These are phyloP conservation scores for Vaccinium darrowii DNA, from an alignment of 148 eudicot species.

Conservation along the genomic window DNA sequence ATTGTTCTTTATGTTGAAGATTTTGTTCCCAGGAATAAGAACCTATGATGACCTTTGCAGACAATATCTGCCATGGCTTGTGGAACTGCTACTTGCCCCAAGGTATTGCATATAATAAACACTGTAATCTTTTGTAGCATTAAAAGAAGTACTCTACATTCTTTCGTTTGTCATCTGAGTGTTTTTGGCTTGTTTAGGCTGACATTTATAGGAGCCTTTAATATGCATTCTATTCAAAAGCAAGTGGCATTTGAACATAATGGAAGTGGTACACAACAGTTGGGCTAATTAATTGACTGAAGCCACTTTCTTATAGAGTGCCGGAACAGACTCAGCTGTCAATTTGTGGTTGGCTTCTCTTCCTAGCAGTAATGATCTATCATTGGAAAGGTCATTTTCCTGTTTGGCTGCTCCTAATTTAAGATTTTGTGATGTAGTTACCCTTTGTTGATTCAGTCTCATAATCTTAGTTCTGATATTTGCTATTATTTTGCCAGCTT, in stretches of 20 bases:
- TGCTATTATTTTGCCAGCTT: slow-evolving; percentile 37
- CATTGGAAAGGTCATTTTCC: slow-evolving; percentile 54
- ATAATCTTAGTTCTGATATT: slow-evolving; percentile 2
- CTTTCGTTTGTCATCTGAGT: neutral
- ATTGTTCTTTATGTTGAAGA: neutral
- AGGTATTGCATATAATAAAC: slow-evolving; percentile 34
- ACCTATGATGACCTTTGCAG: slow-evolving; percentile 34
- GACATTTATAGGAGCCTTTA: slow-evolving; percentile 12
- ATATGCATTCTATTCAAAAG: neutral
- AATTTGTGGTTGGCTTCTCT: slow-evolving; percentile 77
- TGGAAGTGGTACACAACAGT: neutral
- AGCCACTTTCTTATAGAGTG: slow-evolving; percentile 55
- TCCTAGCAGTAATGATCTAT: slow-evolving; percentile 33
- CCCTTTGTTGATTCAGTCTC: neutral
- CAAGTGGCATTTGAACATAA: neutral
- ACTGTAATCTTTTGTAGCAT: neutral
- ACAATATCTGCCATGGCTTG: slow-evolving; percentile 99
- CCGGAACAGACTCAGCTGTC: slow-evolving; percentile 95
- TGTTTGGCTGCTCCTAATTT: neutral
- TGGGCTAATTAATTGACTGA: slow-evolving; percentile 1
- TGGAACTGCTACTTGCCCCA: slow-evolving; percentile 87
- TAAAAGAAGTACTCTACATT: neutral
- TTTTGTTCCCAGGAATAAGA: neutral
- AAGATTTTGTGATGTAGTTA: neutral
- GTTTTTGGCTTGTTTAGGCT: slow-evolving; percentile 22